Conservation (phyloP, 2,329 filamentous ascomycete genomes). For the Diaporthe vaccinii region DNA sequence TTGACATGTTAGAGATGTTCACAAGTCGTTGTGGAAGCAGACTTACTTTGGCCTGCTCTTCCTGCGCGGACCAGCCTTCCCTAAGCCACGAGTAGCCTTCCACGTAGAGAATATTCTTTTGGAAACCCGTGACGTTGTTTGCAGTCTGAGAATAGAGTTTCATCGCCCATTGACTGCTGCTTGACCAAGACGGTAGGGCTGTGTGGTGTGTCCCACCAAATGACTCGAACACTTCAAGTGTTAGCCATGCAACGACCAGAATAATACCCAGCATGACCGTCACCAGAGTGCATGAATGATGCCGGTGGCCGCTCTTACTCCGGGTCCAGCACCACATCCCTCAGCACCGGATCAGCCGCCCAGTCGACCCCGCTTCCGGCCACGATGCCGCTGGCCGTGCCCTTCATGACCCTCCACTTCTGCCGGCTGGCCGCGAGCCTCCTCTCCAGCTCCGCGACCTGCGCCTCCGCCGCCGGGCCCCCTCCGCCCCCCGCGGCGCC, state of each 20-base stretch:
- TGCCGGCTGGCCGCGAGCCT: slow-evolving; percentile 74
- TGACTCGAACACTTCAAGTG: neutral
- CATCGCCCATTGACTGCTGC: neutral
- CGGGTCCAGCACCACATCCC: slow-evolving; percentile 79
- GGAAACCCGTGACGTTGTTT: neutral
- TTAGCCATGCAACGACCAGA: neutral
- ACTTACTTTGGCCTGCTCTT: neutral
- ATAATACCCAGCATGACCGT: neutral
- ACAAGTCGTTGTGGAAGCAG: neutral
- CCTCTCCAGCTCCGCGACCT: slow-evolving; percentile 70
- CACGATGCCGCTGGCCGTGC: slow-evolving; percentile 81
- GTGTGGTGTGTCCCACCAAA: neutral
- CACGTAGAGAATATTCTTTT: neutral
- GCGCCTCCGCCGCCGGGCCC: slow-evolving; percentile 63
- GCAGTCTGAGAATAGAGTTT: neutral
- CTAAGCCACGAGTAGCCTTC: neutral
- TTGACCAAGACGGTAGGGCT: neutral
- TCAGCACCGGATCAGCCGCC: slow-evolving; percentile 77
- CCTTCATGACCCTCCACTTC: slow-evolving; percentile 82
- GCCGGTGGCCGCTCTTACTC: slow-evolving; percentile 56
- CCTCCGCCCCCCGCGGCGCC: slow-evolving; percentile 57
- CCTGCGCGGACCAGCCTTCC: neutral
- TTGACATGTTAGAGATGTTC: neutral
- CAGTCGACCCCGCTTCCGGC: slow-evolving; percentile 88
- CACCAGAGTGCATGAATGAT: neutral